Evolutionary conservation across 2,329 filamentous ascomycete genomes (phyloP).

Genomic region (Rhexocercosporidium sp.): DNA sequence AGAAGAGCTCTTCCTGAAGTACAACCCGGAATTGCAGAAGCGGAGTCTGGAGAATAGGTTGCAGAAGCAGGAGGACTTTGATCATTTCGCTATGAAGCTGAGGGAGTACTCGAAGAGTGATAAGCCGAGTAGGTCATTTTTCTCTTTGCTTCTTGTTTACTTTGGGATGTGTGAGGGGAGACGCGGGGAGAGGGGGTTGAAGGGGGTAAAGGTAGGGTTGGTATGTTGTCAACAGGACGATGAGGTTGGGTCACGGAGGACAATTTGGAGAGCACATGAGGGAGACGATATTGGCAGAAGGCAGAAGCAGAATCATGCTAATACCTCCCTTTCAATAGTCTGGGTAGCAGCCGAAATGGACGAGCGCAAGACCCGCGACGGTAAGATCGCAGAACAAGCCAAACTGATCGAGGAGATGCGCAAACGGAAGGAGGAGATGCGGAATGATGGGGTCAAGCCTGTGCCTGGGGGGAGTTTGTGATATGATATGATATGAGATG

Average conservation of each 20-base stretch:
- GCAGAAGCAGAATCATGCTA: not conserved
- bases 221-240: not conserved
- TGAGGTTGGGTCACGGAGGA: not conserved
- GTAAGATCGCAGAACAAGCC: constrained; percentile 43
- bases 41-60: constrained; percentile 80
- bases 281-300: no score
- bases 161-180: not conserved
- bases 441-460: constrained; percentile 37
- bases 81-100: constrained; percentile 81
- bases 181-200: not conserved
- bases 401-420: constrained; percentile 46
- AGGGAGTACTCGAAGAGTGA: constrained; percentile 91
- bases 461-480: constrained; percentile 37
- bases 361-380: constrained; percentile 44
- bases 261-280: no score
- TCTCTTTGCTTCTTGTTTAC: not conserved
- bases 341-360: constrained; percentile 52
- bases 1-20: constrained; percentile 89
- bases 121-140: constrained; percentile 75
- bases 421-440: constrained; percentile 49
- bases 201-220: not conserved
- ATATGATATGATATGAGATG: not conserved
- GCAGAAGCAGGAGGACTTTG: constrained; percentile 82
- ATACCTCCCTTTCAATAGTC: constrained; percentile 40
- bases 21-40: constrained; percentile 94